Evolutionary conservation across 2,329 filamentous ascomycete species (phyloP).

Genomic region (Cryphonectria naterciae): DNA sequence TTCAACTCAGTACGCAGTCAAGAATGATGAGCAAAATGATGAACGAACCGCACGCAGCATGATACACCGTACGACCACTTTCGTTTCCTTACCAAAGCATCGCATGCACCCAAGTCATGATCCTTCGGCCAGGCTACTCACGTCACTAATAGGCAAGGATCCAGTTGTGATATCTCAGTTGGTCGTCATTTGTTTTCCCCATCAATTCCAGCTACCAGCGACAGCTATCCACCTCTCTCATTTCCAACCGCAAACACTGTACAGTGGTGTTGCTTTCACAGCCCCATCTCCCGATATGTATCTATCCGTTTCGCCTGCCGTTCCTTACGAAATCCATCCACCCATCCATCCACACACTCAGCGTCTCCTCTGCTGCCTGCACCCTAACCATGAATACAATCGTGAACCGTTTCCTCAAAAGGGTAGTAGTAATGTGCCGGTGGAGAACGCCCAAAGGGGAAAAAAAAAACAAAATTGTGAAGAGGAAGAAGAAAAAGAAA

Average conservation of each 20-base stretch:
- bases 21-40: background rate
- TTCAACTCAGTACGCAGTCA: background rate
- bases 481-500: background rate
- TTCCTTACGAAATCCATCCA: background rate
- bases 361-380: conserved; percentile 19
- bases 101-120: background rate
- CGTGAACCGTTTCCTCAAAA: conserved; percentile 21
- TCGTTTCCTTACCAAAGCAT: background rate
- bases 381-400: conserved; percentile 19
- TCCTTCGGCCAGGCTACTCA: background rate
- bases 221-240: background rate
- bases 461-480: background rate
- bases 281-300: background rate
- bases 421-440: conserved; percentile 4
- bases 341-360: background rate
- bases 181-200: conserved; percentile 7
- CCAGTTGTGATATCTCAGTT: background rate
- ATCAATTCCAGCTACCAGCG: conserved; percentile 16
- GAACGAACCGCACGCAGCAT: background rate
- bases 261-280: background rate
- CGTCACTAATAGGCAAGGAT: background rate
- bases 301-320: background rate
- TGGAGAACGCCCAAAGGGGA: conserved; percentile 8
- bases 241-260: background rate
- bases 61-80: background rate